A percentile compares a stretch with the other conserved stretches of the same genome.
Evolutionary conservation across 2,329 filamentous ascomycete genomes (phyloP).

Genomic region (Ascochyta koolunga): DNA sequence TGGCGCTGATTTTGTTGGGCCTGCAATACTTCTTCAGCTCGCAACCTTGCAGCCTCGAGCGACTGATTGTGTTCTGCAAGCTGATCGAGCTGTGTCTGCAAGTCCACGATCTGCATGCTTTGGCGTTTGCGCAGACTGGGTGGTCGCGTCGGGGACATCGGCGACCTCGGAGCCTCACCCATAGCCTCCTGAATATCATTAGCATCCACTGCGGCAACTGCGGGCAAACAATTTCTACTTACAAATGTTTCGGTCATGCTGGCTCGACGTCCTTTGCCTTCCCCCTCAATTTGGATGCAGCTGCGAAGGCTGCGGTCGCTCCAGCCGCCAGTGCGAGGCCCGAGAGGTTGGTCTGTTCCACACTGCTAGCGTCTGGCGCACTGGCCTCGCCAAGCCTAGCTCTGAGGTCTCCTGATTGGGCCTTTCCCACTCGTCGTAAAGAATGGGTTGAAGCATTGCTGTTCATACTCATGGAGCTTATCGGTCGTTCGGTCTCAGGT

Average conservation of each 20-base stretch:
- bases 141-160: slow-evolving; percentile 89
- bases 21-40: slow-evolving; percentile 70
- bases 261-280: slow-evolving; percentile 82
- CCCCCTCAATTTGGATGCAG: slow-evolving; percentile 73
- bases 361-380: slow-evolving; percentile 44
- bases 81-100: slow-evolving; percentile 84
- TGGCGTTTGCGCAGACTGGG: slow-evolving; percentile 96
- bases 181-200: slow-evolving; percentile 76
- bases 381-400: slow-evolving; percentile 63
- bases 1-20: slow-evolving; percentile 60
- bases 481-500: slow-evolving; percentile 61
- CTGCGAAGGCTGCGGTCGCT: slow-evolving; percentile 50
- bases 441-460: slow-evolving; percentile 69
- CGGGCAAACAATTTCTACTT: slow-evolving; percentile 56
- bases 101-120: slow-evolving; percentile 92
- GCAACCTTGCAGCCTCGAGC: slow-evolving; percentile 73
- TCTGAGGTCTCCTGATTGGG: slow-evolving; percentile 77
- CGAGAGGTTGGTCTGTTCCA: slow-evolving; percentile 36
- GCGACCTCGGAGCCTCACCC: slow-evolving; percentile 88
- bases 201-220: slow-evolving; percentile 25
- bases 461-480: slow-evolving; percentile 57
- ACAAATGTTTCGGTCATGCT: slow-evolving; percentile 92
- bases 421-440: slow-evolving; percentile 70
- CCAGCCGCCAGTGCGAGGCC: slow-evolving; percentile 43
- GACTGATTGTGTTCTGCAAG: slow-evolving; percentile 82